phyloP scores from a whole-genome alignment of 306 rosid genomes.

The Ormosia emarginata region DNA sequence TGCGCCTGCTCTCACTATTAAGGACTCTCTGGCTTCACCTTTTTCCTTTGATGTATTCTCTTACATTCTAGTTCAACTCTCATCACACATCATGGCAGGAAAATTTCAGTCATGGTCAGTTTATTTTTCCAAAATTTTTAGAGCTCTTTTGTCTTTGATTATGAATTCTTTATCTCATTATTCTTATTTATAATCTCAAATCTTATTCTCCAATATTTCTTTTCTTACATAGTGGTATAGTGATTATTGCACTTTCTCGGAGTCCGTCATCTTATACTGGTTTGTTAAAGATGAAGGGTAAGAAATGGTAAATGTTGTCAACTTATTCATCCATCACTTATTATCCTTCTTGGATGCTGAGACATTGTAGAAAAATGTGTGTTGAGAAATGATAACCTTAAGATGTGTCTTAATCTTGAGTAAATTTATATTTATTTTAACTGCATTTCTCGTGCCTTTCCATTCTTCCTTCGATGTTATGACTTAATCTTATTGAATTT shows the following conservation, averaged over 20 bases:
- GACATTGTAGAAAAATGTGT: not conserved
- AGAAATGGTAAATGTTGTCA: slow-evolving; percentile 43
- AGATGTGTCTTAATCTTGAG: not conserved
- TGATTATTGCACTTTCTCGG: slow-evolving; percentile 65
- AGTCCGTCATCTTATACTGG: slow-evolving; percentile 64
- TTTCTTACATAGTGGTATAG: slow-evolving; percentile 49
- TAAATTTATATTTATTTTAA: not conserved
- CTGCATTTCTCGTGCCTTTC: not conserved
- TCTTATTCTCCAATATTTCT: not conserved
- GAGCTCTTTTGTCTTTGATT: not conserved
- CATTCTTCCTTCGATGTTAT: not conserved
- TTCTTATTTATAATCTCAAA: not conserved
- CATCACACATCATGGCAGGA: no score
- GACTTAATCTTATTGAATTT: not conserved
- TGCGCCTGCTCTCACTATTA: no score
- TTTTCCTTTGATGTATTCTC: no score
- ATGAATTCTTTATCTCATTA: not conserved
- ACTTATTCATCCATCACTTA: not conserved
- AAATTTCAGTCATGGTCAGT: slow-evolving; percentile 78
- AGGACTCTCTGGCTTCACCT: no score
- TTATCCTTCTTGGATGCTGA: not conserved
- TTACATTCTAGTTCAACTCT: no score
- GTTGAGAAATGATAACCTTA: not conserved
- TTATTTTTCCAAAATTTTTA: not conserved
- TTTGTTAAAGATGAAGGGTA: slow-evolving; percentile 52